A percentile compares a stretch with the other conserved stretches of the same genome.
phyloP scores from a whole-genome alignment of 768 basidiomycete species.

The Trametes gibbosa region DNA sequence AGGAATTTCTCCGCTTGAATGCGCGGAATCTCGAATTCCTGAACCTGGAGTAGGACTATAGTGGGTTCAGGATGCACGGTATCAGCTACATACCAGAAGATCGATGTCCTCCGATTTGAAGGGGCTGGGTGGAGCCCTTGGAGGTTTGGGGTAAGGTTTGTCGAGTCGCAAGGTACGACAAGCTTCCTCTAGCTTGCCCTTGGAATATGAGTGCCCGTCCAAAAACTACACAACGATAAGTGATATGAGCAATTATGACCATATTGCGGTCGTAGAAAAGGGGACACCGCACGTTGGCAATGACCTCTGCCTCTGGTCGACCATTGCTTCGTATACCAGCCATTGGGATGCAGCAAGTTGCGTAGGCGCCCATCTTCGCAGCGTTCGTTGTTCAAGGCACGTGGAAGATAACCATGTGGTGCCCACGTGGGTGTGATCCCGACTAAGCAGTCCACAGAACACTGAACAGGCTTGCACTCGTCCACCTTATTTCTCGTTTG shows the following conservation, averaged over 20 bases:
- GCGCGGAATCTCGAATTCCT: constrained; percentile 63
- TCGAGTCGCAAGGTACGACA: constrained; percentile 57
- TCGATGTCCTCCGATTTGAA: constrained; percentile 64
- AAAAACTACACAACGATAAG: constrained; percentile 37
- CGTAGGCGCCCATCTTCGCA: background rate
- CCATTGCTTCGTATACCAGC: constrained; percentile 42
- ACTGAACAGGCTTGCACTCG: constrained; percentile 5
- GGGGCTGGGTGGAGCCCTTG: constrained; percentile 37
- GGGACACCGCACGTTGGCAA: constrained; percentile 52
- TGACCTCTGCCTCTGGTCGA: constrained; percentile 62
- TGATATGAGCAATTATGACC: background rate
- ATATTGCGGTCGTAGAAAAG: background rate
- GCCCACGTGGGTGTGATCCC: constrained; percentile 9
- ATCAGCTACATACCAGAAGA: constrained; percentile 46
- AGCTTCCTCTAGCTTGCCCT: constrained; percentile 64
- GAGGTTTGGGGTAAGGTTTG: constrained; percentile 47
- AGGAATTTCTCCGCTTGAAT: constrained; percentile 59
- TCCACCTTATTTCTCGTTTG: background rate
- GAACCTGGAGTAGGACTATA: constrained; percentile 39
- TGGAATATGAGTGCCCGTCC: constrained; percentile 68
- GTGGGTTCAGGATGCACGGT: background rate
- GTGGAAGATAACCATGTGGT: constrained; percentile 10
- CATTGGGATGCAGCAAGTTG: background rate
- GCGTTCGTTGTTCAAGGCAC: background rate
- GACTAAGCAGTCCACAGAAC: constrained; percentile 15